Evolutionary conservation across 306 rosid genomes (phyloP).

Genomic region (Malus sieversii): DNA sequence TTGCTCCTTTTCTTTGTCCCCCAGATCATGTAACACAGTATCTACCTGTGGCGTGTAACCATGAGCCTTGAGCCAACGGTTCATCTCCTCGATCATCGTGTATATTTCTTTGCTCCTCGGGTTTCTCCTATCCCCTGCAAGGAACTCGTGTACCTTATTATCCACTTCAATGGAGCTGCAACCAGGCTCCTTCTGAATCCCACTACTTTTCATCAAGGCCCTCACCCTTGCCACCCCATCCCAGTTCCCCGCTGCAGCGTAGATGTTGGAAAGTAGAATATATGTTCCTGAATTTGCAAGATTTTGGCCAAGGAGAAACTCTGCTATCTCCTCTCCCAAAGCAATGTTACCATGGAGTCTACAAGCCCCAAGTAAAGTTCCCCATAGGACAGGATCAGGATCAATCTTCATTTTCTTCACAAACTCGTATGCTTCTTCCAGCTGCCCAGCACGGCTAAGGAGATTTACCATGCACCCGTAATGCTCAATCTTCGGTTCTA

Average conservation of each 20-base stretch:
- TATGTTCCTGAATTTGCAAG: slow-evolving; percentile 76
- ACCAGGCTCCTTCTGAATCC: slow-evolving; percentile 80
- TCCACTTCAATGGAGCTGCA: slow-evolving; percentile 71
- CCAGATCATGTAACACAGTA: slow-evolving; percentile 60
- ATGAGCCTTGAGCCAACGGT: slow-evolving; percentile 46
- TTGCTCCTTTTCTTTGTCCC: slow-evolving; percentile 53
- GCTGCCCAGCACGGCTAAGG: slow-evolving; percentile 65
- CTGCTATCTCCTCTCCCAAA: slow-evolving; percentile 66
- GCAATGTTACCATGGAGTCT: slow-evolving; percentile 51
- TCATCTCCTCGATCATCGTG: slow-evolving; percentile 56
- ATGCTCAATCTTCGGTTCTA: slow-evolving; percentile 66
- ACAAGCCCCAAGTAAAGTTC: slow-evolving; percentile 78
- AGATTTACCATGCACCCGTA: slow-evolving; percentile 78
- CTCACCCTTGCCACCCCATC: slow-evolving; percentile 66
- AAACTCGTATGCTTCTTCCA: slow-evolving; percentile 60
- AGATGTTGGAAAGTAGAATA: slow-evolving; percentile 69
- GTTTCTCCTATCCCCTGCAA: slow-evolving; percentile 68
- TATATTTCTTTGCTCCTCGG: slow-evolving; percentile 57
- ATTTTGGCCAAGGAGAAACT: slow-evolving; percentile 41
- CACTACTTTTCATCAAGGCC: slow-evolving; percentile 56
- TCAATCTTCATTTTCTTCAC: slow-evolving; percentile 53
- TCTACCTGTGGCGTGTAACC: slow-evolving; percentile 59
- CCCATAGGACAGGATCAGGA: slow-evolving; percentile 74
- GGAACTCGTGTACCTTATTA: slow-evolving; percentile 62
- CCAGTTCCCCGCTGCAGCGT: slow-evolving; percentile 68